These are phyloP conservation scores for Alternaria ethzedia DNA, from an alignment of 2,329 filamentous ascomycete species.

Conservation along the genomic window DNA sequence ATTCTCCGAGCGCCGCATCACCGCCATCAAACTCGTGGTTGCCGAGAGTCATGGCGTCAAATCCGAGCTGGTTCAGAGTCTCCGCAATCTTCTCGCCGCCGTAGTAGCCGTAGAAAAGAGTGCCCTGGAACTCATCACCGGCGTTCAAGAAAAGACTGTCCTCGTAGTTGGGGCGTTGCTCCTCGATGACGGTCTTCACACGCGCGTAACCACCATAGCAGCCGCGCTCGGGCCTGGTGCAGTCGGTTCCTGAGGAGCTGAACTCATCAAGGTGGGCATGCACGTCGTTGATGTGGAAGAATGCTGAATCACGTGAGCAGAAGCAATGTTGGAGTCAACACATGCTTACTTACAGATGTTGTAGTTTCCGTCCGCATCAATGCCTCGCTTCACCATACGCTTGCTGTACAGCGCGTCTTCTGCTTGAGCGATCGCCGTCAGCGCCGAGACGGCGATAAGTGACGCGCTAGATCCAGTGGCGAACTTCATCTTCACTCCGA, in stretches of 20 bases:
- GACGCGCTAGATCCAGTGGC: slow-evolving; percentile 14
- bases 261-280: slow-evolving; percentile 72
- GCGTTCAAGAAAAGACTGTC: slow-evolving; percentile 69
- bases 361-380: slow-evolving; percentile 42
- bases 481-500: slow-evolving; percentile 30
- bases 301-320: slow-evolving; percentile 47
- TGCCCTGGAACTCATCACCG: slow-evolving; percentile 74
- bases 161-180: slow-evolving; percentile 63
- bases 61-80: slow-evolving; percentile 69
- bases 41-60: slow-evolving; percentile 66
- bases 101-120: slow-evolving; percentile 71
- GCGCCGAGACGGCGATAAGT: slow-evolving; percentile 29
- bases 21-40: slow-evolving; percentile 66
- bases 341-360: slow-evolving; percentile 39
- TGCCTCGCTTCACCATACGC: slow-evolving; percentile 38
- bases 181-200: slow-evolving; percentile 66
- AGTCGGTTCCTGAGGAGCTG: slow-evolving; percentile 66
- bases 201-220: slow-evolving; percentile 71
- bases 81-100: slow-evolving; percentile 72
- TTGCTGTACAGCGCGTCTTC: slow-evolving; percentile 42
- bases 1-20: slow-evolving; percentile 67
- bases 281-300: slow-evolving; percentile 74
- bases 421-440: slow-evolving; percentile 21
- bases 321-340: neutral
- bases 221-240: slow-evolving; percentile 61